Conservation (phyloP, 2,329 filamentous ascomycete genomes). For the Geosmithia flava region DNA sequence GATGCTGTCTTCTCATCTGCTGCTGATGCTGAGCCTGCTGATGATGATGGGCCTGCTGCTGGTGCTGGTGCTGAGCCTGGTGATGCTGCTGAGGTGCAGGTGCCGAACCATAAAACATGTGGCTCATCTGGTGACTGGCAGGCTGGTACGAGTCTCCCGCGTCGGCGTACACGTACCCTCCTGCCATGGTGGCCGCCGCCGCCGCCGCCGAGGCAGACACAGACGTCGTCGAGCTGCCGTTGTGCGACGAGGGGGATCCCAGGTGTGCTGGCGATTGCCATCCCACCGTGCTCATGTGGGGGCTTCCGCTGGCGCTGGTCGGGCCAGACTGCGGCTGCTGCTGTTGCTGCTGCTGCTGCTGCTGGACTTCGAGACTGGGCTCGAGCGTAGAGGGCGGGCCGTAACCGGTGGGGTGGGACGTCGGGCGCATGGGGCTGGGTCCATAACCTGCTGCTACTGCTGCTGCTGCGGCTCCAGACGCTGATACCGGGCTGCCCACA, state of each 20-base stretch:
- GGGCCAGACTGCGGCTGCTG: conserved; percentile 50
- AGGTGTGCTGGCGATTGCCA: conserved; percentile 81
- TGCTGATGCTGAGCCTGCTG: not conserved
- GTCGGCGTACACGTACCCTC: conserved; percentile 67
- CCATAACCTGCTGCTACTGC: conserved; percentile 20
- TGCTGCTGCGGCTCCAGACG: conserved; percentile 37
- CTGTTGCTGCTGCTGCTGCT: not conserved
- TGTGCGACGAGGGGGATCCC: conserved; percentile 58
- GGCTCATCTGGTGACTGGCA: conserved; percentile 39
- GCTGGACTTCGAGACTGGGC: conserved; percentile 53
- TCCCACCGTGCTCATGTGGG: conserved; percentile 68
- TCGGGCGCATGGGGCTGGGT: conserved; percentile 46
- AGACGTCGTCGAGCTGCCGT: conserved; percentile 25
- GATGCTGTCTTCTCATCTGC: conserved; percentile 57
- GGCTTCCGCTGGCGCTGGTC: conserved; percentile 67
- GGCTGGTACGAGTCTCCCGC: conserved; percentile 56
- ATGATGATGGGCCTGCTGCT: not conserved
- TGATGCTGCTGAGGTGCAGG: conserved; percentile 9
- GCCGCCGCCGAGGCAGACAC: too few relatives aligned
- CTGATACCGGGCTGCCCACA: conserved; percentile 57
- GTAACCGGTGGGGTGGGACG: conserved; percentile 75
- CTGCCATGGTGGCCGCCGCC: too few relatives aligned
- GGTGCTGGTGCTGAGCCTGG: not conserved
- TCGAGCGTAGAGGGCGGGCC: conserved; percentile 79
- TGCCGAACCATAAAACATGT: conserved; percentile 62